Evolutionary conservation across 192 early-diverging fungal species (phyloP).

Genomic region (Spinellus fusiger): DNA sequence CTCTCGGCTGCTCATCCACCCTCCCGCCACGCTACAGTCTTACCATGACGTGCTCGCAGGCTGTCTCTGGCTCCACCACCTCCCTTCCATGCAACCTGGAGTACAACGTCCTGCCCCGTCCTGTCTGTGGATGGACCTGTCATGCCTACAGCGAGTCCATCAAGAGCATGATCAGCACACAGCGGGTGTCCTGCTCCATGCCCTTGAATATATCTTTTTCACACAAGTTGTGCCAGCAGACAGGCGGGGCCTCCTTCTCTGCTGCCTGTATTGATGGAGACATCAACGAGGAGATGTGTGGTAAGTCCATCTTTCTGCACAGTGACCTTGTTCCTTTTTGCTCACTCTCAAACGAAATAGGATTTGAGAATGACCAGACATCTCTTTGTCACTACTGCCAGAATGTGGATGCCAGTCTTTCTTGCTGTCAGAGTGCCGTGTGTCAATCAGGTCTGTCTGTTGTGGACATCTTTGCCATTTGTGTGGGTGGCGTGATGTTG

Average conservation of each 20-base stretch:
- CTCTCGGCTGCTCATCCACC: neutral
- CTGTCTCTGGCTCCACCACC: neutral
- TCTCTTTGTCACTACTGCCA: slow-evolving; percentile 19
- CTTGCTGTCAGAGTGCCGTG: slow-evolving; percentile 13
- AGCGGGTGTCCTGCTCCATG: neutral
- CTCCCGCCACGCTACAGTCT: neutral
- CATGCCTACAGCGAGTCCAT: neutral
- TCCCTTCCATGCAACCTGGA: neutral
- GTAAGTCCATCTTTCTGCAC: neutral
- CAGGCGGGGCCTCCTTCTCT: neutral
- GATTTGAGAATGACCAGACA: slow-evolving; percentile 14
- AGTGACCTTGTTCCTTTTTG: neutral
- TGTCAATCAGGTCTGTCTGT: no score
- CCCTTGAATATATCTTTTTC: no score
- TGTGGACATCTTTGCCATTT: slow-evolving; percentile 5
- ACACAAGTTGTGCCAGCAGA: no score
- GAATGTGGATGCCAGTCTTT: neutral
- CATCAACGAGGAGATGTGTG: neutral
- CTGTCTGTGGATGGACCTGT: slow-evolving; percentile 11
- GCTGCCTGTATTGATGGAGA: neutral
- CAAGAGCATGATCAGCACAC: neutral
- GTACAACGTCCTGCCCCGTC: neutral
- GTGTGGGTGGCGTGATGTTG: neutral
- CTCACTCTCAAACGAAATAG: neutral
- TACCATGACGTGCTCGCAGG: slow-evolving; percentile 1